A percentile compares a stretch with the other conserved stretches of the same genome.
Conservation (phyloP, 495 filamentous ascomycete species). For the Penicillium steckii region DNA sequence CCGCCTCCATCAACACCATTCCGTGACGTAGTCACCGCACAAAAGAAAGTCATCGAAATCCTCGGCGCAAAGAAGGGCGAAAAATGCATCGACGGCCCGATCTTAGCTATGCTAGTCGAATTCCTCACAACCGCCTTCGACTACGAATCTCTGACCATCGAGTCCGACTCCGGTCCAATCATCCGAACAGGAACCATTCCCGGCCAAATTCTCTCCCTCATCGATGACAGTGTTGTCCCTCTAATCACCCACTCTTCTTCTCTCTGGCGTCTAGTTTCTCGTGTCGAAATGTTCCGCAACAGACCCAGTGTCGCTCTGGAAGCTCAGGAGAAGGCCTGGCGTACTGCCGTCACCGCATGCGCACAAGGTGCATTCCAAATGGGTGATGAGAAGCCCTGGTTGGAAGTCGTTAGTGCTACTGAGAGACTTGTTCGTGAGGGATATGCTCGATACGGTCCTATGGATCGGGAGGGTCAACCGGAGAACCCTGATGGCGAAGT, state of each 20-base stretch:
- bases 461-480: conserved; percentile 35
- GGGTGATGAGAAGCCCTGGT: conserved; percentile 48
- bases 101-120: conserved; percentile 68
- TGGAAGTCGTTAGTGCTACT: conserved; percentile 47
- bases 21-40: conserved; percentile 68
- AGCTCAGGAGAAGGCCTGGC: conserved; percentile 87
- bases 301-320: conserved; percentile 70
- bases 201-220: conserved; percentile 62
- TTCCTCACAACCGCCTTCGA: conserved; percentile 59
- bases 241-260: conserved; percentile 76
- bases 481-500: conserved; percentile 25
- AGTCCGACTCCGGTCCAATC: conserved; percentile 22
- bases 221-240: conserved; percentile 70
- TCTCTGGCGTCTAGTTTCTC: conserved; percentile 72
- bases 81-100: conserved; percentile 68
- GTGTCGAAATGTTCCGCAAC: conserved; percentile 66
- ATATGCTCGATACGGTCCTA: conserved; percentile 46
- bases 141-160: conserved; percentile 37
- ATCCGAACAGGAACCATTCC: conserved; percentile 45
- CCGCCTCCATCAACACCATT: conserved; percentile 69
- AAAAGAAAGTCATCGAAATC: conserved; percentile 72
- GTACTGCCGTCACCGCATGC: conserved; percentile 56
- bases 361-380: conserved; percentile 48
- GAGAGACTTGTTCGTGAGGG: conserved; percentile 47
- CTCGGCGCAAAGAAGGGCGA: conserved; percentile 68